phyloP scores from a whole-genome alignment of 176 grass and related monocot genomes.

The Cenchrus fungigraminus region DNA sequence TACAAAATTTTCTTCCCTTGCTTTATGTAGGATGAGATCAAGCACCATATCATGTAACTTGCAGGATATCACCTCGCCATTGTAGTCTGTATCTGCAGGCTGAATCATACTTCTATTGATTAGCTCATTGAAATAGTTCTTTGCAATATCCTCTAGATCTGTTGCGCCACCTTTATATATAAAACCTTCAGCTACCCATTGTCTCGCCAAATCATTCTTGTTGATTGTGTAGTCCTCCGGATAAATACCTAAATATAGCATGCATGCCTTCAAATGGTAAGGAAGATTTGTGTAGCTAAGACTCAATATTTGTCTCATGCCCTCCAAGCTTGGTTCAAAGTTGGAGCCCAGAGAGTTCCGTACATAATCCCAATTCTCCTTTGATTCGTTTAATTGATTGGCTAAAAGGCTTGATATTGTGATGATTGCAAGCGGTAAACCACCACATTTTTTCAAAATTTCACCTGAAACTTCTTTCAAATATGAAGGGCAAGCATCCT shows the following conservation, averaged over 20 bases:
- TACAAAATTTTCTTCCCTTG: too few species aligned
- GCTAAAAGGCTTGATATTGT: conserved; percentile 6
- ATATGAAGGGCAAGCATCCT: not conserved
- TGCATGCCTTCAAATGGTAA: conserved; percentile 36
- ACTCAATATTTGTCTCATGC: conserved; percentile 36
- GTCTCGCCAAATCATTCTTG: conserved; percentile 14
- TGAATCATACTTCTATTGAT: too few species aligned
- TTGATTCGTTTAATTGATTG: not conserved
- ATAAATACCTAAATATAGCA: conserved; percentile 46
- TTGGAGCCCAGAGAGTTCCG: not conserved
- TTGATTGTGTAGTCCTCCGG: conserved; percentile 31
- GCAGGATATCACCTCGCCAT: too few species aligned
- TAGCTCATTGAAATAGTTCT: too few species aligned
- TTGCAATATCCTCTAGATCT: too few species aligned
- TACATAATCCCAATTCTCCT: not conserved
- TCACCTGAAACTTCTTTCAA: not conserved
- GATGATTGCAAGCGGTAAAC: conserved; percentile 18
- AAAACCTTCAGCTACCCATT: conserved; percentile 6
- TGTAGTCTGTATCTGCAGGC: too few species aligned
- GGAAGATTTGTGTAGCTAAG: conserved; percentile 49
- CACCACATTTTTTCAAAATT: conserved; percentile 5
- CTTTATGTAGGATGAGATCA: too few species aligned
- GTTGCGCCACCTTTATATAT: too few species aligned
- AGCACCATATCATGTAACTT: too few species aligned
- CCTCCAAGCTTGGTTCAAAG: conserved; percentile 19